A percentile compares a stretch with the other conserved stretches of the same genome.
These are phyloP conservation scores for Pythium vanterpoolii DNA, from an alignment of 352 stramenopile genomes.

Conservation along the genomic window DNA sequence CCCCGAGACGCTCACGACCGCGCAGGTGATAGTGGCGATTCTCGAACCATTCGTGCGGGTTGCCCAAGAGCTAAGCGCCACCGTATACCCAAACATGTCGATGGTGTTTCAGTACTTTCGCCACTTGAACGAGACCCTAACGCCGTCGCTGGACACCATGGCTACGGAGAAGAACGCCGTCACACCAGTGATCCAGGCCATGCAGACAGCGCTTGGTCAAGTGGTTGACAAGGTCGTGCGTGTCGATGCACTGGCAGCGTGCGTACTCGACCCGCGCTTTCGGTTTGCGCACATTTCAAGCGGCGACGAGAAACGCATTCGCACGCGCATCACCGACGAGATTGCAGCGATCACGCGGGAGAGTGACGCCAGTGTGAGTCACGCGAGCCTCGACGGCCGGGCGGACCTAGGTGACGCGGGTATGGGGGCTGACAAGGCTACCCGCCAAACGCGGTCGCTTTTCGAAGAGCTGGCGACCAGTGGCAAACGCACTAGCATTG, in stretches of 20 bases:
- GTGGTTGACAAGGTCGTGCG: conserved; percentile 1
- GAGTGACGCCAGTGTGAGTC: neutral
- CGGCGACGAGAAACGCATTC: conserved; percentile 7
- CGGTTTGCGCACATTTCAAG: conserved; percentile 4
- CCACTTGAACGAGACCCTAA: conserved; percentile 7
- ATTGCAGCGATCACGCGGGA: neutral
- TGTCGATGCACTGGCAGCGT: conserved; percentile 10
- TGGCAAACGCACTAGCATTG: conserved; percentile 11
- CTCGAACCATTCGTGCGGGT: conserved; percentile 16
- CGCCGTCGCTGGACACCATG: neutral
- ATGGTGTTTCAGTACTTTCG: conserved; percentile 23
- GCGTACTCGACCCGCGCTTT: conserved; percentile 18
- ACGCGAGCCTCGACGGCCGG: neutral
- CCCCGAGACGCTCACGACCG: neutral
- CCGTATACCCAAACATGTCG: conserved; percentile 14
- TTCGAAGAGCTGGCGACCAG: conserved; percentile 22
- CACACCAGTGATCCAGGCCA: neutral
- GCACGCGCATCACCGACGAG: neutral
- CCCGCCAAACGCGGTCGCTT: conserved; percentile 10
- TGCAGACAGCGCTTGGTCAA: conserved; percentile 5
- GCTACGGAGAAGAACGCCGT: neutral
- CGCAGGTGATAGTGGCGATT: neutral
- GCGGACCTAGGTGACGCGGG: neutral
- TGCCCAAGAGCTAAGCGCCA: conserved; percentile 7
- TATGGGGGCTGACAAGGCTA: neutral